Conservation (phyloP, 495 filamentous ascomycete genomes). For the Lasiosphaeria ovina region DNA sequence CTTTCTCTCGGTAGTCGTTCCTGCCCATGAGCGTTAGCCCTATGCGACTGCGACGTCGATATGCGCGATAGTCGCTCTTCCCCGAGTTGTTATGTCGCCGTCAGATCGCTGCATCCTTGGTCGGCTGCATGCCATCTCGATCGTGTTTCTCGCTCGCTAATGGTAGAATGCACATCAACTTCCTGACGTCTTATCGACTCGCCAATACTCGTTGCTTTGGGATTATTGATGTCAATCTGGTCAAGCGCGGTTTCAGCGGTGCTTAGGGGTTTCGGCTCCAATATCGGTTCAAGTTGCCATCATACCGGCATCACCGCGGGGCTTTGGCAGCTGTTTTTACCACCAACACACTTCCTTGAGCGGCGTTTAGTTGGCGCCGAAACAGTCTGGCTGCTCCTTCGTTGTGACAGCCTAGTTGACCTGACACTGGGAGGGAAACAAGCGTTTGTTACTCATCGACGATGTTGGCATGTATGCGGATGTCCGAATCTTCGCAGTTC, state of each 20-base stretch:
- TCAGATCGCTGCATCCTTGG: not conserved
- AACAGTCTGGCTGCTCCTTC: too few relatives aligned
- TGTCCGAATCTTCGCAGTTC: too few relatives aligned
- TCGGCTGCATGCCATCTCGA: slow-evolving; percentile 3
- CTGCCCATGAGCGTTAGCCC: too few relatives aligned
- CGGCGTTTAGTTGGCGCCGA: too few relatives aligned
- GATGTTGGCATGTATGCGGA: too few relatives aligned
- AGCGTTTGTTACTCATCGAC: too few relatives aligned
- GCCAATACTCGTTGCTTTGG: not conserved
- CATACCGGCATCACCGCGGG: too few relatives aligned
- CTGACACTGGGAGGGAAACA: too few relatives aligned
- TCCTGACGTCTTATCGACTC: slow-evolving; percentile 1
- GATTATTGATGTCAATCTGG: not conserved
- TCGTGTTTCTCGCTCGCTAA: not conserved
- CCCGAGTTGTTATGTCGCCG: not conserved
- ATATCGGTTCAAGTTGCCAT: not conserved
- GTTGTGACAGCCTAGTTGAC: too few relatives aligned
- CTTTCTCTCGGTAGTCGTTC: not conserved
- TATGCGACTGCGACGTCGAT: too few relatives aligned
- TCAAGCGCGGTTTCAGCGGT: not conserved
- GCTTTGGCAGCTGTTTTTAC: too few relatives aligned
- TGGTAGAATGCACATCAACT: not conserved
- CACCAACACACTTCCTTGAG: too few relatives aligned
- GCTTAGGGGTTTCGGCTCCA: not conserved
- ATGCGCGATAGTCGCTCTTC: not conserved